Evolutionary conservation across 345 rosid species (phyloP), one percentile per base, ranked within the genome.

Genomic region (Arabidopsis arenosa): DNA sequence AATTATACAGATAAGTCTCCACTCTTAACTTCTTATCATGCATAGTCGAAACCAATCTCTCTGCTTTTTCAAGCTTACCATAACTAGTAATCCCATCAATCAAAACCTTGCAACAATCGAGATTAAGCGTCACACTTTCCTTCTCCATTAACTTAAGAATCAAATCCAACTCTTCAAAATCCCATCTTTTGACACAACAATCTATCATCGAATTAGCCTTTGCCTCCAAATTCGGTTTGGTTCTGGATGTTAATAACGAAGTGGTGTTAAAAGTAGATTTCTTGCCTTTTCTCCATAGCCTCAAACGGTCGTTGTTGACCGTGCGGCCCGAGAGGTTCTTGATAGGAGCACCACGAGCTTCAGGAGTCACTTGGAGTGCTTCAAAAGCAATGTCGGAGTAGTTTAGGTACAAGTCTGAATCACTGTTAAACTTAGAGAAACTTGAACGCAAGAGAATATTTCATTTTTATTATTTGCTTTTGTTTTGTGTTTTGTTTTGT

Each of bases 291-390:
- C 43, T 79, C 88, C 86, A 83, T 26, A 92, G 79, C 61, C 62
- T 81, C 82, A 89, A 84, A 10, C 40, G 79, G 12, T 32, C 1
- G 1, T 7, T 8, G 85, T 82, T 83, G 40, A 86, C 53, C 0
- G 68, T 74, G 5, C 93, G 70, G 14, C 96, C 94, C 0, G 85
- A 68, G 2, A 0, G 6, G 69, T 89, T 72, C 2, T 3, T 12
- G 0, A 83, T 74, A 1, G 0, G 30, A 23, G 21, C 21, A 18
- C 21, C 21, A 18, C 1, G 21, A 49, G 9, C 48, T 56, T 90
- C 96, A 1, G 72, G 80, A 6, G 94, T 87, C 51, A 93, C 93
- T 81, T 90, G 93, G 78, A 90, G 79, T 14, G 94, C 86, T 3
- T 4, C 48, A 0, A 2, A 3, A 15, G 4, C 72, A 18, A 83